These are phyloP conservation scores for Emydomyces testavorans DNA, from an alignment of 2,329 filamentous ascomycete species.

Conservation along the genomic window DNA sequence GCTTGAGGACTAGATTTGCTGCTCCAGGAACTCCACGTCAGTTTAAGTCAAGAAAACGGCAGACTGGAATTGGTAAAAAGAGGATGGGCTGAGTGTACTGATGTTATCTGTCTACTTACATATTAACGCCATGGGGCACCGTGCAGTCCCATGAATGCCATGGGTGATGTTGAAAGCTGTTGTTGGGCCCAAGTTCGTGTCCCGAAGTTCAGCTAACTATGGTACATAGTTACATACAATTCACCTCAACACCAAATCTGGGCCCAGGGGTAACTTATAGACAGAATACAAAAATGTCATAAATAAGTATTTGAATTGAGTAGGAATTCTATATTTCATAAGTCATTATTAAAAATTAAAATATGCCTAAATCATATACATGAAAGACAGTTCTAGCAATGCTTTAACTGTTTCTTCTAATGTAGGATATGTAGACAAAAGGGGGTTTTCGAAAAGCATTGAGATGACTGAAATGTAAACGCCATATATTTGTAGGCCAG, in stretches of 20 bases:
- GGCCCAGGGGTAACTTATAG: no score
- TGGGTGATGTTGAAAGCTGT: conserved; percentile 1
- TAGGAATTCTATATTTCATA: not conserved
- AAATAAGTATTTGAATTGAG: no score
- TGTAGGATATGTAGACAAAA: not conserved
- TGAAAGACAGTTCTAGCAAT: not conserved
- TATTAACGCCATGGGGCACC: conserved; percentile 31
- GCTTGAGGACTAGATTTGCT: conserved; percentile 33
- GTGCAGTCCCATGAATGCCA: conserved; percentile 20
- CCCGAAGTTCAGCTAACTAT: no score
- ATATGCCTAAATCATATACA: conserved; percentile 8
- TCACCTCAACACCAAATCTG: no score
- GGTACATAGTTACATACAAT: no score
- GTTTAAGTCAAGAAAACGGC: not conserved
- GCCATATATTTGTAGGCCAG: not conserved
- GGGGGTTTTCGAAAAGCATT: not conserved
- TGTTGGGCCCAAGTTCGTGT: not conserved
- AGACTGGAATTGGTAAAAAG: not conserved
- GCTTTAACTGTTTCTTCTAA: not conserved
- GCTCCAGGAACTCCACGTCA: conserved; percentile 5
- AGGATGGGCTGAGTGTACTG: not conserved
- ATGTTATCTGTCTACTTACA: conserved; percentile 23
- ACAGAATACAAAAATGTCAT: no score
- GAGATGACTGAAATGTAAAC: not conserved
- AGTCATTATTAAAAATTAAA: conserved; percentile 10